Evolutionary conservation across 2,329 filamentous ascomycete genomes (phyloP).

Genomic region (Fusarium albosuccineum): DNA sequence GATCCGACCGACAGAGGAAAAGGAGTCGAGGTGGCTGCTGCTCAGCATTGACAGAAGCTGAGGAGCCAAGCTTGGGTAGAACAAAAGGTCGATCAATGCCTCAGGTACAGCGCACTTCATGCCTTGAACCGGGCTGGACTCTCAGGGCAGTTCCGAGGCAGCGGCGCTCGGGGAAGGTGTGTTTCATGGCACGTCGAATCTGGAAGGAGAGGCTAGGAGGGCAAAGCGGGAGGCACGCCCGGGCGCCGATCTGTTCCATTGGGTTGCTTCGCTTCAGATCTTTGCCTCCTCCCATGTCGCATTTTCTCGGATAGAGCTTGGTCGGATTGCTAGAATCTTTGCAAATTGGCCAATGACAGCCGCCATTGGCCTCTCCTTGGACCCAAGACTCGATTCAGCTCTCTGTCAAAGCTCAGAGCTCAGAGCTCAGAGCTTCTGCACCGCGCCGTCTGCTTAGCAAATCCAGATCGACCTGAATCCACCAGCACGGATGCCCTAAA

Average conservation of each 20-base stretch:
- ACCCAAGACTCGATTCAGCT: conserved; percentile 5
- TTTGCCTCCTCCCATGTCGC: conserved; percentile 17
- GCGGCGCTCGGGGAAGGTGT: conserved; percentile 23
- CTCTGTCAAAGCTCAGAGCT: conserved; percentile 10
- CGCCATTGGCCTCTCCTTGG: conserved; percentile 3
- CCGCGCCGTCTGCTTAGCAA: not conserved
- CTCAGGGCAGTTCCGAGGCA: conserved; percentile 12
- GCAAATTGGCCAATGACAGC: conserved; percentile 23
- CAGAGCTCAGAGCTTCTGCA: conserved; percentile 1
- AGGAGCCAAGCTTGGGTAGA: not conserved
- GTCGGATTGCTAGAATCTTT: conserved; percentile 15
- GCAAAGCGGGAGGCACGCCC: conserved; percentile 18
- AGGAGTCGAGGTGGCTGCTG: not conserved
- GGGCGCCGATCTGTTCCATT: conserved; percentile 30
- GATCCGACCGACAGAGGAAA: not conserved
- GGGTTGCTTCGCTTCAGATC: conserved; percentile 32
- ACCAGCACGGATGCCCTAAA: conserved; percentile 14
- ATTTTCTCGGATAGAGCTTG: conserved; percentile 20
- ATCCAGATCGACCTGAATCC: conserved; percentile 19
- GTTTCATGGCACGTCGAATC: conserved; percentile 42
- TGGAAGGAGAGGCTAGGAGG: conserved; percentile 23
- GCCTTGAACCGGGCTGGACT: conserved; percentile 29
- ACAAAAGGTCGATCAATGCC: conserved; percentile 2
- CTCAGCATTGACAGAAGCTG: not conserved
- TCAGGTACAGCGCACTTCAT: conserved; percentile 16